Evolutionary conservation across 139 green algal species (phyloP).

Genomic region (Pseudopediastrum boryanum): DNA sequence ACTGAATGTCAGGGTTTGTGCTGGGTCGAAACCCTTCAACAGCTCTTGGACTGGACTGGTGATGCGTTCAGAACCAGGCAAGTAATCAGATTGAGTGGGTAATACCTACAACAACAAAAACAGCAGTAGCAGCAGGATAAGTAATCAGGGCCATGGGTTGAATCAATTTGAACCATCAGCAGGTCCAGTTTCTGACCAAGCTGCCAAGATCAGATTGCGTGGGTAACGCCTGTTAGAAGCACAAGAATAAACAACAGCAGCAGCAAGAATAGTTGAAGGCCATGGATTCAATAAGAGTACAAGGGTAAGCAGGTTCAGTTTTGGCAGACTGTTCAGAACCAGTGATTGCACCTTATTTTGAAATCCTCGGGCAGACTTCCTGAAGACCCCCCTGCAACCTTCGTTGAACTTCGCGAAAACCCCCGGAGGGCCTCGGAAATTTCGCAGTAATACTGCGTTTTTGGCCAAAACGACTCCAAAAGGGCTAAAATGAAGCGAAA

Average conservation of each 20-base stretch:
- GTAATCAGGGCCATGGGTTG: constrained; percentile 13
- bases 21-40: constrained; percentile 52
- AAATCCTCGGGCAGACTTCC: too few relatives aligned
- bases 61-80: constrained; percentile 39
- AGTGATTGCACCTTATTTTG: too few relatives aligned
- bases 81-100: not conserved
- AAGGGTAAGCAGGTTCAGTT: too few relatives aligned
- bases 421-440: too few relatives aligned
- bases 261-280: not conserved
- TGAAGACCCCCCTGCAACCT: too few relatives aligned
- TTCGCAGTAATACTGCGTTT: too few relatives aligned
- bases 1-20: constrained; percentile 49
- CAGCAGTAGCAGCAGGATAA: constrained; percentile 2
- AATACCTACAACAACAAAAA: not conserved
- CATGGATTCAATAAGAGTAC: not conserved
- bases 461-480: too few relatives aligned
- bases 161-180: constrained; percentile 10
- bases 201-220: not conserved
- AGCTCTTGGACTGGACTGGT: constrained; percentile 47
- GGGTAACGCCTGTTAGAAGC: not conserved
- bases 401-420: too few relatives aligned
- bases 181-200: not conserved
- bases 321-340: too few relatives aligned
- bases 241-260: not conserved
- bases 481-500: too few relatives aligned